Evolutionary conservation across 129 eudicot genomes (phyloP), one percentile per base, ranked within the genome.

Genomic region (Daucus carota): DNA sequence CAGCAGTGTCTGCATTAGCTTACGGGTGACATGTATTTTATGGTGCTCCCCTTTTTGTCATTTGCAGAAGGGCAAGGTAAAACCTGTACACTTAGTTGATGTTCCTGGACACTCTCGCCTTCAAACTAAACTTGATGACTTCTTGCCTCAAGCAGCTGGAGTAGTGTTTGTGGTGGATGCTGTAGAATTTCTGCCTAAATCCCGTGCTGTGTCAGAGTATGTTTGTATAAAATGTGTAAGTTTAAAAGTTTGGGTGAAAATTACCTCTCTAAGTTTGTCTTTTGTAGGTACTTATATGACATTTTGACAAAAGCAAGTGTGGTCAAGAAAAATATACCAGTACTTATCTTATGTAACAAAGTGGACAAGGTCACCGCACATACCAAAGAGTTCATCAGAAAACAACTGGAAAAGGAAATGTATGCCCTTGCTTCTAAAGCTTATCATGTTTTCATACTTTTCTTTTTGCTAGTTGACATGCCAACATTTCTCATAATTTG

Each of bases 71-170:
- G 97, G 89, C 41, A 93, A 87, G 81, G 80, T 75, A 54, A 91
- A 89, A 81, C 93, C 98, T 1, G 92, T 93, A 78, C 93, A 87
- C 65, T 16, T 90, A 28, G 93, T 93, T 82, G 98, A 93, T 79
- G 92, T 93, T 76, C 97, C 98, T 72, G 98, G 98, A 12, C 98
- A 93, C 76, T 87, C 97, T 50, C 92, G 97, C 65, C 92, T 93
- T 74, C 90, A 88, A 43, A 80, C 92, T 62, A 93, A 90, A 80
- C 81, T 93, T 38, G 98, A 93, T 47, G 97, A 93, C 71, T 93
- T 85, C 79, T 75, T 90, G 90, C 92, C 91, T 80, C 91, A 78
- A 78, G 92, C 96, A 73, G 97, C 97, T 66, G 98, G 88, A 70
- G 72, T 91, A 47, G 88, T 93, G 29, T 93, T 93, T 80, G 92